phyloP scores from a whole-genome alignment of 176 grass and related monocot genomes.

The Cymbopogon citratus region DNA sequence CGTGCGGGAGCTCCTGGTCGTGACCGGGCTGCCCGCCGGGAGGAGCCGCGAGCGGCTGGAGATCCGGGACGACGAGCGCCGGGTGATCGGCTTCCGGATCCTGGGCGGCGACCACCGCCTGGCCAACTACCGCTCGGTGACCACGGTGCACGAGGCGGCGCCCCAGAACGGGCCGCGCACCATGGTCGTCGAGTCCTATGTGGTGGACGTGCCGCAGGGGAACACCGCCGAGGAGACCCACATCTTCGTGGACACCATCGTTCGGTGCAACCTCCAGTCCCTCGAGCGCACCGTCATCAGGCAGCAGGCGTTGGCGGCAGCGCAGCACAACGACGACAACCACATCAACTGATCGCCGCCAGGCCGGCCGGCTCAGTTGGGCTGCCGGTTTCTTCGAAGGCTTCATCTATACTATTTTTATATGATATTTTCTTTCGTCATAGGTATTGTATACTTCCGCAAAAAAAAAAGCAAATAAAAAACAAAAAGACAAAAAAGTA shows the following conservation, averaged over 20 bases:
- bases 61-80: slow-evolving; percentile 68
- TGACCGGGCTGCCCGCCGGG: slow-evolving; percentile 59
- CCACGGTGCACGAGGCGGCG: slow-evolving; percentile 54
- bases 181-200: slow-evolving; percentile 82
- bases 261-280: slow-evolving; percentile 70
- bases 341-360: slow-evolving; percentile 3
- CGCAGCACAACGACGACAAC: not conserved
- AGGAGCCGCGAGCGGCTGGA: slow-evolving; percentile 72
- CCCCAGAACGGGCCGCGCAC: not conserved
- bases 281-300: slow-evolving; percentile 39
- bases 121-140: slow-evolving; percentile 81
- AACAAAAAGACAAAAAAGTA: not conserved
- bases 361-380: not conserved
- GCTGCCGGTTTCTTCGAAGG: not conserved
- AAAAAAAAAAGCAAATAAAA: too few species aligned
- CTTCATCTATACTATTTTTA: not conserved
- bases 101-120: slow-evolving; percentile 82
- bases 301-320: slow-evolving; percentile 20
- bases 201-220: slow-evolving; percentile 71
- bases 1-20: slow-evolving; percentile 55
- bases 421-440: not conserved
- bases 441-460: not conserved
- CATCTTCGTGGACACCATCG: slow-evolving; percentile 70
- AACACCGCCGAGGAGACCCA: slow-evolving; percentile 78
- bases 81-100: slow-evolving; percentile 76